phyloP scores from a whole-genome alignment of 2,329 filamentous ascomycete genomes.

The Penicillium sp. region DNA sequence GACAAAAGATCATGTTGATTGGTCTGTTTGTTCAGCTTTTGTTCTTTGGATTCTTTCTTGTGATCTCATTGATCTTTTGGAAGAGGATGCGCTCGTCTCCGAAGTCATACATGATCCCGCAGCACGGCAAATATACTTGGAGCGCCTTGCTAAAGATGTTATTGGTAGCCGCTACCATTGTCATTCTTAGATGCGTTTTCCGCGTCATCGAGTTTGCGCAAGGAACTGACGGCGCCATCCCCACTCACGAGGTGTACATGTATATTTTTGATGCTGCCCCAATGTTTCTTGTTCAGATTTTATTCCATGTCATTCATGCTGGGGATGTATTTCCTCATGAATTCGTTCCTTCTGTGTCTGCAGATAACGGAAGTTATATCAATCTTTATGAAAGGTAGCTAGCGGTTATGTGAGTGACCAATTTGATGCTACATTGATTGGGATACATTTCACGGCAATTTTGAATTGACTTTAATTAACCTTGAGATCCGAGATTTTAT shows the following conservation, averaged over 20 bases:
- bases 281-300: conserved; percentile 11
- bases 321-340: not conserved
- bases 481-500: no score
- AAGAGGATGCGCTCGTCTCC: conserved; percentile 6
- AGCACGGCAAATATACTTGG: conserved; percentile 1
- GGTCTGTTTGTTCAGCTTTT: conserved; percentile 19
- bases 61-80: conserved; percentile 15
- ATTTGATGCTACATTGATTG: not conserved
- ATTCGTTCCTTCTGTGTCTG: not conserved
- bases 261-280: conserved; percentile 22
- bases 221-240: conserved; percentile 19
- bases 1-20: conserved; percentile 15
- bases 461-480: no score
- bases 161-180: conserved; percentile 3
- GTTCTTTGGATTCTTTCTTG: conserved; percentile 18
- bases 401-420: no score
- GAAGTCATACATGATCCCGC: conserved; percentile 4
- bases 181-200: conserved; percentile 23
- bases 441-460: no score
- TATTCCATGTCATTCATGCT: not conserved
- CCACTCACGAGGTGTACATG: conserved; percentile 20
- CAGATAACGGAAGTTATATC: not conserved
- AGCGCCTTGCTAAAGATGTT: not conserved
- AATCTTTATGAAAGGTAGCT: not conserved
- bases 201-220: conserved; percentile 20